Conservation (phyloP, 2,329 filamentous ascomycete species). For the Aspergillus sp. region DNA sequence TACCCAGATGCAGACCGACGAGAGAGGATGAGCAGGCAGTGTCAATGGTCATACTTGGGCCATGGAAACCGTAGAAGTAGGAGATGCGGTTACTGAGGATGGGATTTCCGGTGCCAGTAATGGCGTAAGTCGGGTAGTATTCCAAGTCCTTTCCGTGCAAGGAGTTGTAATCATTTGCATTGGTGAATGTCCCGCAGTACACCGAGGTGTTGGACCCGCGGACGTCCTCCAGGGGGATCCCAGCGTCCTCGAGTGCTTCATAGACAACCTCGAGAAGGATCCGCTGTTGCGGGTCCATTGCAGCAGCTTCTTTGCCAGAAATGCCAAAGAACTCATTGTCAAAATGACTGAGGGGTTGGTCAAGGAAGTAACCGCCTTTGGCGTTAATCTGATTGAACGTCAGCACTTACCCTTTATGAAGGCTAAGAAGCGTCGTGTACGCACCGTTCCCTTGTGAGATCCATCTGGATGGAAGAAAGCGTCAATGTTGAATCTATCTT, state of each 20-base stretch:
- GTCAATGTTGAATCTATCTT: slow-evolving; percentile 6
- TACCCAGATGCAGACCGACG: neutral
- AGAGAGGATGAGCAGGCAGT: neutral
- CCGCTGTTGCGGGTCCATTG: slow-evolving; percentile 31
- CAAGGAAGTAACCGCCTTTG: slow-evolving; percentile 1
- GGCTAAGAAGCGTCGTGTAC: neutral
- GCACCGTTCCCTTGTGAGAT: slow-evolving; percentile 5
- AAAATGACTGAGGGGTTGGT: slow-evolving; percentile 9
- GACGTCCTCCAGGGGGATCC: slow-evolving; percentile 14
- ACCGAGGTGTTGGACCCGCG: slow-evolving; percentile 24
- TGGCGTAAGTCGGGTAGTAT: neutral
- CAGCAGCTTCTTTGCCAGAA: slow-evolving; percentile 23
- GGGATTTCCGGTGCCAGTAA: neutral
- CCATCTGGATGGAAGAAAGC: slow-evolving; percentile 7
- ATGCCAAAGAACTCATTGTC: slow-evolving; percentile 26
- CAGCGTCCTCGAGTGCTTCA: slow-evolving; percentile 31
- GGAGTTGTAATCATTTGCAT: neutral
- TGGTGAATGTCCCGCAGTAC: slow-evolving; percentile 10
- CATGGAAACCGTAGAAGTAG: neutral
- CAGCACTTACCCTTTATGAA: neutral
- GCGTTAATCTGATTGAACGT: neutral
- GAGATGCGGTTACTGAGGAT: neutral
- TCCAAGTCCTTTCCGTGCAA: neutral
- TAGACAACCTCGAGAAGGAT: slow-evolving; percentile 39
- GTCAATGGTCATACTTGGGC: neutral